Conservation (phyloP, 2,329 filamentous ascomycete species). For the Beauveria australis region DNA sequence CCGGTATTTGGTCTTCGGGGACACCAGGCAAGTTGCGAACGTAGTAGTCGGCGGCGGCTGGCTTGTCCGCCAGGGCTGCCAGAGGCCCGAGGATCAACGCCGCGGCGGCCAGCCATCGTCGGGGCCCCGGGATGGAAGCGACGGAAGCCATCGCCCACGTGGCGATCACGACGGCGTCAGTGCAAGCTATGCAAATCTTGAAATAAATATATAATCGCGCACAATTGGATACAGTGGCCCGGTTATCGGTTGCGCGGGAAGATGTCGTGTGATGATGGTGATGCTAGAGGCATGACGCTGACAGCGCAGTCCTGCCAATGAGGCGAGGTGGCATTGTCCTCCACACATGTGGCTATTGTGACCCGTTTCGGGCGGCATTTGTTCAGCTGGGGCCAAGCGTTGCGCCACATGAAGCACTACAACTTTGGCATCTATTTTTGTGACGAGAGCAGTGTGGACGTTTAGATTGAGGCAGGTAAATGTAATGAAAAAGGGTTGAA, state of each 20-base stretch:
- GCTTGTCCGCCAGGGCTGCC: conserved; percentile 22
- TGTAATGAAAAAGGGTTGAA: too few species aligned
- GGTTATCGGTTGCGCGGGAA: not conserved
- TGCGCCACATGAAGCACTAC: not conserved
- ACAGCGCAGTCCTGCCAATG: not conserved
- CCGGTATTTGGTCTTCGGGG: conserved; percentile 58
- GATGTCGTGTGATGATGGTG: conserved; percentile 8
- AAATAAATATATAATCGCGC: not conserved
- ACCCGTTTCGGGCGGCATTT: conserved; percentile 4
- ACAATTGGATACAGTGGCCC: not conserved
- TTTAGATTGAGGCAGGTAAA: too few species aligned
- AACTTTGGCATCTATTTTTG: not conserved
- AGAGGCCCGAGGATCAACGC: conserved; percentile 35
- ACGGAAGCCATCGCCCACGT: conserved; percentile 6
- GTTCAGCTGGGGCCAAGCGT: not conserved
- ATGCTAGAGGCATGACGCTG: not conserved
- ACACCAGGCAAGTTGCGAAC: conserved; percentile 78
- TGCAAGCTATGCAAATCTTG: not conserved
- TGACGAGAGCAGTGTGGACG: too few species aligned
- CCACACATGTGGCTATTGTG: not conserved
- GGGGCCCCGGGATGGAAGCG: conserved; percentile 14
- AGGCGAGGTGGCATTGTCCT: conserved; percentile 11
- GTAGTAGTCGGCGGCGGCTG: conserved; percentile 69
- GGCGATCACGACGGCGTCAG: not conserved
- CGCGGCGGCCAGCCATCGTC: conserved; percentile 25